Evolutionary conservation across 2,329 filamentous ascomycete genomes (phyloP).

Genomic region (Didymella sp.): DNA sequence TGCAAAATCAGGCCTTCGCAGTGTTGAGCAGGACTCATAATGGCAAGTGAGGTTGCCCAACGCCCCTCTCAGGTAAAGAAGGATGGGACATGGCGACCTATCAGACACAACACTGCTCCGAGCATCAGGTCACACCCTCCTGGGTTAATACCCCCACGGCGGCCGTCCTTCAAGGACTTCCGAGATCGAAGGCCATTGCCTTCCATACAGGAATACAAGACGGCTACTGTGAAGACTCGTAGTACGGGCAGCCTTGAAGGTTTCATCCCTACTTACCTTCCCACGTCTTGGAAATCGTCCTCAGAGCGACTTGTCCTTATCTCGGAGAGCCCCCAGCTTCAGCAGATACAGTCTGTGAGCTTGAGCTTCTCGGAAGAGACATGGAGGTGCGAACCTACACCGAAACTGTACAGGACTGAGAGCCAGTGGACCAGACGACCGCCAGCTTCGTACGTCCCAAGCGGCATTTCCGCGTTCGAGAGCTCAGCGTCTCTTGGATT

Average conservation of each 20-base stretch:
- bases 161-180: background rate
- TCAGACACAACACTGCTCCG: conserved; percentile 1
- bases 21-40: background rate
- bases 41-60: conserved; percentile 2
- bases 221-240: background rate
- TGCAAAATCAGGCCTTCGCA: background rate
- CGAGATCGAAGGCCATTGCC: background rate
- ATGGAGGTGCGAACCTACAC: background rate
- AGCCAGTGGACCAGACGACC: conserved; percentile 3
- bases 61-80: conserved; percentile 3
- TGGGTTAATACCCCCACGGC: background rate
- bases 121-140: background rate
- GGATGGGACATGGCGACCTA: conserved; percentile 2
- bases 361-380: background rate
- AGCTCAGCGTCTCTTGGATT: background rate
- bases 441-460: background rate
- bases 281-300: background rate
- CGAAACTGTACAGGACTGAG: background rate
- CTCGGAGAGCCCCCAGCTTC: conserved; percentile 6
- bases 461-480: background rate
- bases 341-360: conserved; percentile 9
- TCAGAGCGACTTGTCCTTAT: conserved; percentile 7
- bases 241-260: conserved; percentile 7
- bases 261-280: background rate
- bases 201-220: conserved; percentile 2